Percentiles rank a stretch among this genome's conserved stretches.
Conservation (phyloP, 768 basidiomycete genomes). For the Agaricus sinodeliciosus region DNA sequence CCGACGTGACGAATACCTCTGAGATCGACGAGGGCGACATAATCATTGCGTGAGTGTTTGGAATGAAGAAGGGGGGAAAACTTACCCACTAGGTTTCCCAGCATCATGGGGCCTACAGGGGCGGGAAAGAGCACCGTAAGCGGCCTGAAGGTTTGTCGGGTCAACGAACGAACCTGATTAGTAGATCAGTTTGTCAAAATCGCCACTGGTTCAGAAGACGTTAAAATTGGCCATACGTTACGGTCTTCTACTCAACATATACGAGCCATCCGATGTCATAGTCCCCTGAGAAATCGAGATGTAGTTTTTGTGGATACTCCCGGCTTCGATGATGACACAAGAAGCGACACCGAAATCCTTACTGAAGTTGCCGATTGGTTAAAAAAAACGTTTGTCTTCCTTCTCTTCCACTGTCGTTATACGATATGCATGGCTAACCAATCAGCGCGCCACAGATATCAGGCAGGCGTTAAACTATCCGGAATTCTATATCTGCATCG, state of each 20-base stretch:
- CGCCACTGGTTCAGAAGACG: slow-evolving; percentile 13
- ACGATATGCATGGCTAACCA: background rate
- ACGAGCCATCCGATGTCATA: slow-evolving; percentile 13
- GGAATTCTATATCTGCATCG: slow-evolving; percentile 15
- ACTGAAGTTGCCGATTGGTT: slow-evolving; percentile 21
- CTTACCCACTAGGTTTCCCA: background rate
- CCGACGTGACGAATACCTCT: background rate
- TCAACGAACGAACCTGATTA: background rate
- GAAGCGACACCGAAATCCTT: slow-evolving; percentile 18
- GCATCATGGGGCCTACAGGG: slow-evolving; percentile 21
- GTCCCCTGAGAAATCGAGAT: slow-evolving; percentile 9
- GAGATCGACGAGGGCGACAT: background rate
- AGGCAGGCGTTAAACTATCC: slow-evolving; percentile 7
- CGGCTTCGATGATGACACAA: slow-evolving; percentile 22
- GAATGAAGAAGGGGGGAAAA: too few species aligned
- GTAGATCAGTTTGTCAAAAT: slow-evolving; percentile 18
- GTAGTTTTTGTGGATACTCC: slow-evolving; percentile 25
- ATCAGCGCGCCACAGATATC: slow-evolving; percentile 4
- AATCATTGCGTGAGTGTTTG: slow-evolving; percentile 14
- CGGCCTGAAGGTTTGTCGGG: background rate
- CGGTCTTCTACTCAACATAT: slow-evolving; percentile 19
- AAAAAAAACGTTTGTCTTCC: slow-evolving; percentile 15
- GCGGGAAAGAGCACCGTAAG: slow-evolving; percentile 20
- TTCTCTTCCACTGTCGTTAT: background rate
- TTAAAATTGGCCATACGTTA: slow-evolving; percentile 17